phyloP scores from a whole-genome alignment of 306 rosid species.

The Ochetophila trinervis region DNA sequence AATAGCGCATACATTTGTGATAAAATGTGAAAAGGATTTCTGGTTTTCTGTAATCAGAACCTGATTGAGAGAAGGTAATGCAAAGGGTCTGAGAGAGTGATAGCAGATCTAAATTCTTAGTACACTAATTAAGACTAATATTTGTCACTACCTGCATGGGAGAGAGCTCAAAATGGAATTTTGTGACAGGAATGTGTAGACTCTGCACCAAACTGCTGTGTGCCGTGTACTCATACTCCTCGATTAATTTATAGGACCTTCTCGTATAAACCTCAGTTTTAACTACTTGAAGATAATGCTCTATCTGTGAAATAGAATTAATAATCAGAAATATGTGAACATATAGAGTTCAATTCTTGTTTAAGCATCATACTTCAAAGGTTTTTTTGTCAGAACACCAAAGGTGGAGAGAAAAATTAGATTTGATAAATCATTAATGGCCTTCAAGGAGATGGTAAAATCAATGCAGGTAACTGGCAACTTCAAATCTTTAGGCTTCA shows the following conservation, averaged over 20 bases:
- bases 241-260: constrained; percentile 52
- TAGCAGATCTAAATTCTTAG: neutral
- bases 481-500: neutral
- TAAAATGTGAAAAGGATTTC: constrained; percentile 87
- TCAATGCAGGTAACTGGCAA: neutral
- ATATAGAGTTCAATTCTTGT: neutral
- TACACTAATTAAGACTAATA: constrained; percentile 10
- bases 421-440: neutral
- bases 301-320: constrained; percentile 66
- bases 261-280: constrained; percentile 74
- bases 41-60: constrained; percentile 72
- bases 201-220: constrained; percentile 85
- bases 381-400: neutral
- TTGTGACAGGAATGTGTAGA: constrained; percentile 64
- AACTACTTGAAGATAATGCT: constrained; percentile 94
- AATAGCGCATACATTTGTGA: constrained; percentile 90
- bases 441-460: neutral
- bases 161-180: constrained; percentile 91
- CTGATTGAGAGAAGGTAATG: constrained; percentile 37
- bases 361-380: too few species aligned
- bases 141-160: constrained; percentile 83
- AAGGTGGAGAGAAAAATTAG: neutral
- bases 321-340: constrained; percentile 11
- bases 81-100: constrained; percentile 11
- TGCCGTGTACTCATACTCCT: constrained; percentile 95